Percentiles rank a stretch among this genome's conserved stretches.
Conservation (phyloP, 106 monocot genomes). For the Allium sativum region DNA sequence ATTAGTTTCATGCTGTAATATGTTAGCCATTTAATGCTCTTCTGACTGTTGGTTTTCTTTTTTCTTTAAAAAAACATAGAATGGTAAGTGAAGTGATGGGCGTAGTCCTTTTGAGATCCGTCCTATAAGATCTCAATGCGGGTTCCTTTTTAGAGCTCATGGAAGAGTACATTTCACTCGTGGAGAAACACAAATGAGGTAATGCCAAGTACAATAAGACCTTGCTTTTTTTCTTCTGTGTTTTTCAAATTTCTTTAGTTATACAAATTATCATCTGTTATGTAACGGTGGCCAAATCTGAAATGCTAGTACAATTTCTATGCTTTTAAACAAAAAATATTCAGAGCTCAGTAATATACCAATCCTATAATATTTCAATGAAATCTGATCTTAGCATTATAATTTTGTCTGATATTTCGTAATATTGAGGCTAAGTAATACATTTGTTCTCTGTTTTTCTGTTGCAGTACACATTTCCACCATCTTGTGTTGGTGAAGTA, state of each 20-base stretch:
- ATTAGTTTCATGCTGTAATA: background rate
- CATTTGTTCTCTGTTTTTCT: background rate
- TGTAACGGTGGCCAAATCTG: too few relatives aligned
- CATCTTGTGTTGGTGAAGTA: conserved; percentile 96
- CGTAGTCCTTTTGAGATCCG: conserved; percentile 67
- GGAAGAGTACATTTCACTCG: conserved; percentile 94
- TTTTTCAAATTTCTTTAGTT: too few relatives aligned
- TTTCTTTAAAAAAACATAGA: conserved; percentile 20
- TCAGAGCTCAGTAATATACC: too few relatives aligned
- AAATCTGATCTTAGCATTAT: too few relatives aligned
- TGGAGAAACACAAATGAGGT: conserved; percentile 87
- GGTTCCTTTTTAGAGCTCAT: conserved; percentile 90
- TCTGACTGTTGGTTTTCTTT: background rate
- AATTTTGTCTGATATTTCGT: too few relatives aligned
- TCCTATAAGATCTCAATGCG: conserved; percentile 69
- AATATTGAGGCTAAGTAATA: background rate
- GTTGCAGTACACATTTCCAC: conserved; percentile 94
- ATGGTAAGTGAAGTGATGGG: conserved; percentile 92
- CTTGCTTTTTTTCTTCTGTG: too few relatives aligned
- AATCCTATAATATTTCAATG: too few relatives aligned
- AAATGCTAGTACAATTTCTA: too few relatives aligned
- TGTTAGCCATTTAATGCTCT: background rate
- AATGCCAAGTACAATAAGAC: conserved; percentile 1
- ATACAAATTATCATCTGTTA: too few relatives aligned
- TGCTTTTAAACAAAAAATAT: too few relatives aligned